phyloP scores from a whole-genome alignment of 1,284 basidiomycete species.

The Ceratobasidium sp. region DNA sequence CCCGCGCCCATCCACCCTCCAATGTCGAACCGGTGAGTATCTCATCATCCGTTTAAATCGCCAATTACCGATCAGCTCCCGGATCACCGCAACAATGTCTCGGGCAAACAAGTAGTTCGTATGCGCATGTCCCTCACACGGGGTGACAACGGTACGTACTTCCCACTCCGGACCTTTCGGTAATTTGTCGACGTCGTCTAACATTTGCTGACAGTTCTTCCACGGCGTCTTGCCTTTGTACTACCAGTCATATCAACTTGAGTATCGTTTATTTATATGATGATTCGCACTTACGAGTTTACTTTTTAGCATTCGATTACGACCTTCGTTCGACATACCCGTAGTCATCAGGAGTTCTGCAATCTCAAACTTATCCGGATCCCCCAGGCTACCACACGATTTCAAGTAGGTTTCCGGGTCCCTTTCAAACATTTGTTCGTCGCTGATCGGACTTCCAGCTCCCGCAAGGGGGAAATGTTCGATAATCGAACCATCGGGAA shows the following conservation, averaged over 20 bases:
- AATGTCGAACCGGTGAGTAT: background rate
- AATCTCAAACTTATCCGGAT: conserved; percentile 8
- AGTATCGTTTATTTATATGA: background rate
- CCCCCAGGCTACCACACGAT: background rate
- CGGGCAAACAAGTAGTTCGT: too few relatives aligned
- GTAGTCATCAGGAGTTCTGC: conserved; percentile 27
- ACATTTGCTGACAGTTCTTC: conserved; percentile 49
- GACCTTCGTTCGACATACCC: background rate
- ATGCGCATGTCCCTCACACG: too few relatives aligned
- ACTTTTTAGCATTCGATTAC: conserved; percentile 10
- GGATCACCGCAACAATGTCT: conserved; percentile 57
- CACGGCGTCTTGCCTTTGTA: conserved; percentile 11
- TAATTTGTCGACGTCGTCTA: conserved; percentile 50
- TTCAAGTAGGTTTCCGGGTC: background rate
- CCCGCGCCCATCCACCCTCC: background rate
- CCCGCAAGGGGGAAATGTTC: conserved; percentile 2
- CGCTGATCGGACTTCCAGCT: conserved; percentile 9
- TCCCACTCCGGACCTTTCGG: conserved; percentile 52
- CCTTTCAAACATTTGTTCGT: background rate
- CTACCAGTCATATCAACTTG: background rate
- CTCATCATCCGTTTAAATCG: background rate
- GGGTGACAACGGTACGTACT: background rate
- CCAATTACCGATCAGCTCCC: conserved; percentile 50
- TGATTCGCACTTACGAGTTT: background rate
- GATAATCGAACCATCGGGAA: background rate